Percentiles rank a stretch among this genome's conserved stretches.
phyloP scores from a whole-genome alignment of 2,329 filamentous ascomycete species.

The Pseudopyricularia cyperi region DNA sequence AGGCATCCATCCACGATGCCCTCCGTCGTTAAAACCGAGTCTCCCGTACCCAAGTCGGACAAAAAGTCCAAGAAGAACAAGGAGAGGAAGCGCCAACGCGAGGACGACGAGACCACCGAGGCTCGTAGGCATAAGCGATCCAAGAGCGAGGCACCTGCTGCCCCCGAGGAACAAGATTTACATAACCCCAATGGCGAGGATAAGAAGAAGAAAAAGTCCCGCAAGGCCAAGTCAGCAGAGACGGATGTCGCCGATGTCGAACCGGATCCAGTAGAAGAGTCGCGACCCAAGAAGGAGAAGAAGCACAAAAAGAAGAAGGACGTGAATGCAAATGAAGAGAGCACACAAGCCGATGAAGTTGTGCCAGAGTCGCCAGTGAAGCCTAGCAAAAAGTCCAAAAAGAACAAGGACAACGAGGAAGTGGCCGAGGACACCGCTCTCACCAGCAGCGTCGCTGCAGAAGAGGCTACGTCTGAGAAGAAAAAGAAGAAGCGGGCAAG shows the following conservation, averaged over 20 bases:
- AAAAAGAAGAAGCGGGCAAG: constrained; percentile 20
- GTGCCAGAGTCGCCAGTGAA: background rate
- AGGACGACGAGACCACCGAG: constrained; percentile 4
- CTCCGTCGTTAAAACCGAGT: background rate
- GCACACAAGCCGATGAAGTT: constrained; percentile 11
- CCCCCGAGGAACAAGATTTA: background rate
- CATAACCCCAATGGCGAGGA: background rate
- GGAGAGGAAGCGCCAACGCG: constrained; percentile 5
- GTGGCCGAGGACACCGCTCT: background rate
- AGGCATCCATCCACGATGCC: constrained; percentile 4
- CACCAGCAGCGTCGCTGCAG: constrained; percentile 10
- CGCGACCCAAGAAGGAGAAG: constrained; percentile 30
- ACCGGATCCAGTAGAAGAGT: background rate
- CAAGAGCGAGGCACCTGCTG: constrained; percentile 1
- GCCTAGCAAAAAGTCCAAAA: constrained; percentile 17
- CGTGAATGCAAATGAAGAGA: constrained; percentile 28
- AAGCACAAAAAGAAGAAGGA: constrained; percentile 10
- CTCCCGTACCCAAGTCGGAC: constrained; percentile 15
- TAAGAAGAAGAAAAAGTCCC: constrained; percentile 14
- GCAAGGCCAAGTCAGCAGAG: background rate
- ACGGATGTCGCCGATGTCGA: background rate
- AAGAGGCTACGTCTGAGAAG: constrained; percentile 17
- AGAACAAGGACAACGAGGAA: constrained; percentile 3
- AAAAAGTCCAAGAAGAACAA: constrained; percentile 17
- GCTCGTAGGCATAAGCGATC: constrained; percentile 2